These are phyloP conservation scores for Pleurotus pulmonarius DNA, from an alignment of 768 basidiomycete species.

Conservation along the genomic window DNA sequence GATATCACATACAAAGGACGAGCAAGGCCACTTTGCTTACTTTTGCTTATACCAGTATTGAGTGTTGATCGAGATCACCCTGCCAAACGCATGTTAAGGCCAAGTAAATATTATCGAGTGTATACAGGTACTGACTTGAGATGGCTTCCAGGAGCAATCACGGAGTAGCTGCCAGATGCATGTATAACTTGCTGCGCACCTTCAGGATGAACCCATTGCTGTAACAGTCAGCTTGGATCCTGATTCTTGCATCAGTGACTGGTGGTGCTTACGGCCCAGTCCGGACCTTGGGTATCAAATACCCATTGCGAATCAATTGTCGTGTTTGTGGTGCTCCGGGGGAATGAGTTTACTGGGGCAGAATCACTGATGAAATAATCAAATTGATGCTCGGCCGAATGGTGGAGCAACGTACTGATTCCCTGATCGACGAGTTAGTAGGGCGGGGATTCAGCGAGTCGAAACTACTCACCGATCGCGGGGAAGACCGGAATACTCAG, in stretches of 20 bases:
- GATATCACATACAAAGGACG: background rate
- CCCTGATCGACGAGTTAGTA: slow-evolving; percentile 11
- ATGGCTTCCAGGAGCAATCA: slow-evolving; percentile 25
- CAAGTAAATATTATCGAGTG: no score
- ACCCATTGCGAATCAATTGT: slow-evolving; percentile 27
- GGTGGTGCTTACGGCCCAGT: slow-evolving; percentile 20
- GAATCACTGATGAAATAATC: slow-evolving; percentile 27
- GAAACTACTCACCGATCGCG: slow-evolving; percentile 20
- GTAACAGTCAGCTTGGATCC: no score
- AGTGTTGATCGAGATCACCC: slow-evolving; percentile 37
- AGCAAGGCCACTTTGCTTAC: slow-evolving; percentile 11
- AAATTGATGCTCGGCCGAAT: background rate
- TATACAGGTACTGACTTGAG: slow-evolving; percentile 16
- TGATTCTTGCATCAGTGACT: no score
- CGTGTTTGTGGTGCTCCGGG: slow-evolving; percentile 24
- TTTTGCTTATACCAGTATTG: slow-evolving; percentile 36
- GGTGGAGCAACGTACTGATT: slow-evolving; percentile 14
- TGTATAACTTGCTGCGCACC: slow-evolving; percentile 25
- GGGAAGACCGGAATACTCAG: slow-evolving; percentile 24
- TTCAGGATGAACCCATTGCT: slow-evolving; percentile 29
- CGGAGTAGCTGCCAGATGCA: slow-evolving; percentile 30
- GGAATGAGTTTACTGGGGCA: slow-evolving; percentile 37
- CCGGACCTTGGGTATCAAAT: slow-evolving; percentile 25
- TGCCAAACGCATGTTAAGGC: slow-evolving; percentile 6
- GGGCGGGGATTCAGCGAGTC: background rate